Evolutionary conservation across 129 eudicot species (phyloP), one percentile per base, ranked within the genome.

Genomic region (Lonicera japonica): DNA sequence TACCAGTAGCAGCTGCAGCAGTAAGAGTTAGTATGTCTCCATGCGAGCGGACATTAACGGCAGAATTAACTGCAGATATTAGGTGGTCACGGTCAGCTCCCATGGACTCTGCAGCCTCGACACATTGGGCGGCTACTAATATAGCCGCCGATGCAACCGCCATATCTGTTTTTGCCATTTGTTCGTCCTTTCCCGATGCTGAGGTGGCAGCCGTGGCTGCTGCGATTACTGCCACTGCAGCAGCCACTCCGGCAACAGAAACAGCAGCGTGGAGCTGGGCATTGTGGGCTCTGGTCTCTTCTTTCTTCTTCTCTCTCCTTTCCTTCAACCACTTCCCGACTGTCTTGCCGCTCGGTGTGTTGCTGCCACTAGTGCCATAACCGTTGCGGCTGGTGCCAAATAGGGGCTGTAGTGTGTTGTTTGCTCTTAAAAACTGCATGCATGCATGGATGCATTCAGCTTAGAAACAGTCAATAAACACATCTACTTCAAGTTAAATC

Each of bases 121-220:
- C 96, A 52, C 98, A 92, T 51, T 86, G 96, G 34, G 98, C 98
- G 1, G 98, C 98, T 0, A 92, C 96, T 71, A 92, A 65, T 16
- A 85, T 92, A 54, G 98, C 98, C 15, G 98, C 98, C 3, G 98
- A 87, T 17, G 98, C 98, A 53, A 92, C 95, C 8, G 98, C 98
- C 90, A 82, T 83, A 65, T 92, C 95, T 0, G 98, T 92, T 69
- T 83, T 84, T 8, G 96, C 98, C 79, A 82, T 81, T 55, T 82
- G 95, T 40, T 85, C 98, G 7, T 92, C 96, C 61, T 87, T 87
- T 16, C 81, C 67, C 4, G 91, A 75, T 0, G 95, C 75, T 39
- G 96, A 83, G 0, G 98, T 79, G 0, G 96, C 80, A 5, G 98
- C 95, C 0, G 98, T 88, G 65, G 98, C 95, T 0, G 98, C 96